A percentile compares a stretch with the other conserved stretches of the same genome.
Conservation (phyloP, 306 rosid genomes). For the Lathyrus oleraceus region DNA sequence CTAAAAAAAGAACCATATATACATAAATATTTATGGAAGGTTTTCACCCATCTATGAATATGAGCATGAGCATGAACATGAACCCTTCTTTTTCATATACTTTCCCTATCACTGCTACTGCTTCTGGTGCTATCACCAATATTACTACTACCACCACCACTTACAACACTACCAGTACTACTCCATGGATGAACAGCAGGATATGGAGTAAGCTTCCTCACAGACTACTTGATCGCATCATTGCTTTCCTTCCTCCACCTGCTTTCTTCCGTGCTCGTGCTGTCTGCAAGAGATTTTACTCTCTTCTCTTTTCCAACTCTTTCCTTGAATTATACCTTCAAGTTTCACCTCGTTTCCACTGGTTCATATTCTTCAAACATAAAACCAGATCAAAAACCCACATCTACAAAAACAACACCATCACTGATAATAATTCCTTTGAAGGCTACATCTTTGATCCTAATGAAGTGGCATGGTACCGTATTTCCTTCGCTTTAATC, state of each 20-base stretch:
- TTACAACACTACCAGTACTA: slow-evolving; percentile 10
- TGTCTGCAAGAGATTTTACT: slow-evolving; percentile 89
- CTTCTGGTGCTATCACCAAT: slow-evolving; percentile 27
- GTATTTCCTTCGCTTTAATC: slow-evolving; percentile 54
- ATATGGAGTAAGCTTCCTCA: slow-evolving; percentile 91
- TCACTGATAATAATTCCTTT: background rate
- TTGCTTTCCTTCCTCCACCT: slow-evolving; percentile 83
- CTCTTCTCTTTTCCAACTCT: slow-evolving; percentile 61
- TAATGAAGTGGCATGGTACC: slow-evolving; percentile 69
- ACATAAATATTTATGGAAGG: slow-evolving; percentile 50
- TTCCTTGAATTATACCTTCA: slow-evolving; percentile 79
- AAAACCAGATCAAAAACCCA: slow-evolving; percentile 47
- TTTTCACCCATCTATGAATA: slow-evolving; percentile 54
- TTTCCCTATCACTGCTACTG: slow-evolving; percentile 39
- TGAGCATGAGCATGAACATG: slow-evolving; percentile 8
- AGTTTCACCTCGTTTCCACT: slow-evolving; percentile 58
- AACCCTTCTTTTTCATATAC: slow-evolving; percentile 64
- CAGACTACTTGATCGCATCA: slow-evolving; percentile 67
- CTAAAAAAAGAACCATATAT: background rate
- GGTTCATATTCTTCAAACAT: slow-evolving; percentile 87
- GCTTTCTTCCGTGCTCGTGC: slow-evolving; percentile 84
- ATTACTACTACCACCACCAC: slow-evolving; percentile 15
- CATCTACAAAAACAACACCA: slow-evolving; percentile 47
- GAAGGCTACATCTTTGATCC: slow-evolving; percentile 90
- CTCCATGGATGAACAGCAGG: slow-evolving; percentile 73